Evolutionary conservation across 75 land plant genomes (phyloP).

Genomic region (Chamaecyparis obtusa): DNA sequence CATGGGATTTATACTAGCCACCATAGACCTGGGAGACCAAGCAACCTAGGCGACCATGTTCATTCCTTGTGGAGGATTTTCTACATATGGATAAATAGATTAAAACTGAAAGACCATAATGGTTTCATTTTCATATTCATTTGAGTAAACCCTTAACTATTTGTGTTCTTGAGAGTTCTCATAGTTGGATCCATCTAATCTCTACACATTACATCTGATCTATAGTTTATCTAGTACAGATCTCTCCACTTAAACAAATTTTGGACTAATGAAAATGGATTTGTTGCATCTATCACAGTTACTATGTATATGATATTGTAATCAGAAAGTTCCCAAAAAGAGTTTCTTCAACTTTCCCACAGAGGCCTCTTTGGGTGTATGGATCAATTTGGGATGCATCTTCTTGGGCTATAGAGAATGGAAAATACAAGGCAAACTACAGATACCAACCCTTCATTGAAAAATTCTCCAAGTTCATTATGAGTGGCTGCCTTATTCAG

Average conservation of each 20-base stretch:
- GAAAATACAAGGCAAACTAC: slow-evolving; percentile 42
- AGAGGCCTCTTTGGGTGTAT: slow-evolving; percentile 41
- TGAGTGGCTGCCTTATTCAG: slow-evolving; percentile 29
- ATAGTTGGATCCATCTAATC: background rate
- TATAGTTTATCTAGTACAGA: background rate
- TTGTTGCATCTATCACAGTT: slow-evolving; percentile 18
- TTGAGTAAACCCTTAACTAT: background rate
- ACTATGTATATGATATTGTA: slow-evolving; percentile 37
- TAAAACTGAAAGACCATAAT: no score
- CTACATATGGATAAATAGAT: no score
- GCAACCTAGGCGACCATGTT: background rate
- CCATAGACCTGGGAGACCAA: background rate
- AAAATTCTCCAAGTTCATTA: slow-evolving; percentile 30
- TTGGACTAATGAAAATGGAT: background rate
- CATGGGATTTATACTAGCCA: background rate
- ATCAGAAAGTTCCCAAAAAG: slow-evolving; percentile 25
- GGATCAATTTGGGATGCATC: slow-evolving; percentile 61
- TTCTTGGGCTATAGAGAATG: slow-evolving; percentile 50
- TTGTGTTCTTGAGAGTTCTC: background rate
- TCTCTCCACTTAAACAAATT: background rate
- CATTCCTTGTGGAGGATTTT: no score
- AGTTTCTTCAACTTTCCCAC: slow-evolving; percentile 22
- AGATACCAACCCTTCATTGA: slow-evolving; percentile 42
- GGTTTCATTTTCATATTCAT: no score
- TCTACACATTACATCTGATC: background rate